phyloP scores from a whole-genome alignment of 2,329 filamentous ascomycete species.

The Sporothrix brunneoviolacea region DNA sequence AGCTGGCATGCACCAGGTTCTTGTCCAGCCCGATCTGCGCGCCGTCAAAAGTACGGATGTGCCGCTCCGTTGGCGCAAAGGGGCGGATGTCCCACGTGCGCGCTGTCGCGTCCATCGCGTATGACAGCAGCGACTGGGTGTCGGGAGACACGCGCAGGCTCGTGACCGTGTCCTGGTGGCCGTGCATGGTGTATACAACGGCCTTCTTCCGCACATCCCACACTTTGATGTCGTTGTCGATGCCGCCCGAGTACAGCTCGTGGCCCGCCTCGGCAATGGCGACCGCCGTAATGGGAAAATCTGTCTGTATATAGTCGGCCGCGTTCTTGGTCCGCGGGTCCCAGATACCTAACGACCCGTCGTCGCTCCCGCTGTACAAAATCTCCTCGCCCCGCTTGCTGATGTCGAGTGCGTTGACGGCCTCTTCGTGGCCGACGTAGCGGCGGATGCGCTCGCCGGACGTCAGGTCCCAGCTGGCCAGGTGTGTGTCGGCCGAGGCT shows the following conservation, averaged over 20 bases:
- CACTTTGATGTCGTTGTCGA: conserved; percentile 95
- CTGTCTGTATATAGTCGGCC: conserved; percentile 79
- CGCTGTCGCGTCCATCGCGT: conserved; percentile 89
- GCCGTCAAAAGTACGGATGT: conserved; percentile 86
- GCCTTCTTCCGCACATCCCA: conserved; percentile 95
- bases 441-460: conserved; percentile 86
- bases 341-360: conserved; percentile 92
- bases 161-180: conserved; percentile 87
- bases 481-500: conserved; percentile 85
- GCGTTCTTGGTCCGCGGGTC: conserved; percentile 88
- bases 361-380: conserved; percentile 84
- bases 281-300: conserved; percentile 86
- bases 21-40: conserved; percentile 81
- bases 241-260: conserved; percentile 88
- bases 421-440: conserved; percentile 88
- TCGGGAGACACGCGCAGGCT: conserved; percentile 90
- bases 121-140: conserved; percentile 81
- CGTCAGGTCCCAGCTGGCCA: conserved; percentile 92
- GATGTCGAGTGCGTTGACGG: conserved; percentile 88
- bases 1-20: conserved; percentile 84
- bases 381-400: conserved; percentile 86
- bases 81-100: conserved; percentile 94
- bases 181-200: conserved; percentile 78
- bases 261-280: conserved; percentile 91
- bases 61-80: conserved; percentile 81